Base-by-base conservation (phyloP, 2,329 filamentous ascomycete species). In the Botrytis pseudocinerea region DNA sequence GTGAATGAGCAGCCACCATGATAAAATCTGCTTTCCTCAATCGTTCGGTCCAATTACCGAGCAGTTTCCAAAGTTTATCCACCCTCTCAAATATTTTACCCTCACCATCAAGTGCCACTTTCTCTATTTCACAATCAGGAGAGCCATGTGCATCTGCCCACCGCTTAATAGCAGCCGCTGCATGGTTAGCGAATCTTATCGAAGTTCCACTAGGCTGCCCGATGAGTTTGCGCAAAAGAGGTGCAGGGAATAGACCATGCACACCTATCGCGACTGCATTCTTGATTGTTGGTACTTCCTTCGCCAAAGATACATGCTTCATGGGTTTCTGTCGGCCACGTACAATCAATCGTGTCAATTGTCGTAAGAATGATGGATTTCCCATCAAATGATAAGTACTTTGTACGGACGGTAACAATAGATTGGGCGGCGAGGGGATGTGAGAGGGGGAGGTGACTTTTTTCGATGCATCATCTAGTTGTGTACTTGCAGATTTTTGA, bases 121-220 rank as follows among this genome's bases (percentile, higher is more conserved):
- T 98, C 80, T 98, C 94, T 72, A 99, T 93, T 77, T 97, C 92
- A 75, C 88, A 90, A 75, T 94, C 92, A 2, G 86, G 84, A 74
- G 91, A 94, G 0, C 92, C 91, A 76, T 93, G 89, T 20, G 85
- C 85, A 70, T 93, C 89, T 0, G 93, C 89, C 93, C 95, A 99
- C 74, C 91, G 87, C 73, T 91, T 89, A 78, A 99, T 95, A 1
- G 93, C 92, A 57, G 93, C 90, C 9, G 94, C 94, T 28, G 92
- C 93, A 79, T 95, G 91, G 76, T 93, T 95, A 16, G 95, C 94
- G 80, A 99, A 99, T 59, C 94, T 91, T 73, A 98, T 90, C 0
- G 95, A 98, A 0, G 96, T 99, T 9, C 96, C 96, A 0, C 95
- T 99, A 0, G 96, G 96, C 78, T 97, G 95, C 0, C 96, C 96